Base-by-base conservation (phyloP, 805 yeast species). In the Metschnikowia shivogae region DNA sequence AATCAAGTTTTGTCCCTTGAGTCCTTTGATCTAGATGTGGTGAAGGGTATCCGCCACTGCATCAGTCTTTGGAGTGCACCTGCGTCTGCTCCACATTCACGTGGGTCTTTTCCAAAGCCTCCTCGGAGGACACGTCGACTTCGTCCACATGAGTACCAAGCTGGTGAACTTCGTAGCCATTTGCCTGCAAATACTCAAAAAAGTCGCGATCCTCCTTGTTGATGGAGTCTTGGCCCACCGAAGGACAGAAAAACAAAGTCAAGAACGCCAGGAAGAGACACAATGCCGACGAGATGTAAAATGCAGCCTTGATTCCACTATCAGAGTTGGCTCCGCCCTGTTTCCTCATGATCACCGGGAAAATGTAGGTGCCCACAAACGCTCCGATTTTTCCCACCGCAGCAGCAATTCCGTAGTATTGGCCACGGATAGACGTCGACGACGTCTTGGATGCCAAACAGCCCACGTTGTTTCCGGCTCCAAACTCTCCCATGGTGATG, bases 311-410 rank as follows among this genome's bases (percentile, higher is more conserved):
- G 58, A 80, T 72, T 52, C 92, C 93, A 46, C 64, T 56, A 48
- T 72, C 67, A 9, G 73, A 62, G 40, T 61, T 65, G 33, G 74
- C 73, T 34, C 86, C 87, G 36, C 78, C 75, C 31, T 50, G 49
- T 52, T 79, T 72, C 43, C 64, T 71, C 52, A 83, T 81, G 58
- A 90, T 84, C 39, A 81, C 77, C 35, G 97, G 96, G 78, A 92
- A 92, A 28, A 85, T 84, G 60, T 83, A 89, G 37, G 93, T 83
- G 45, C 97, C 97, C 27, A 83, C 86, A 61, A 90, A 89, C 1
- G 96, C 97, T 61, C 97, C 97, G 48, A 88, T 72, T 65, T 90
- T 90, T 59, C 96, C 97, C 43, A 82, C 56, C 22, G 96, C 96
- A 45, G 97, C 96, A 36, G 95, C 92, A 55, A 89, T 74, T 57